phyloP scores from a whole-genome alignment of 1,139 yeast species.

The Pichia sp. region DNA sequence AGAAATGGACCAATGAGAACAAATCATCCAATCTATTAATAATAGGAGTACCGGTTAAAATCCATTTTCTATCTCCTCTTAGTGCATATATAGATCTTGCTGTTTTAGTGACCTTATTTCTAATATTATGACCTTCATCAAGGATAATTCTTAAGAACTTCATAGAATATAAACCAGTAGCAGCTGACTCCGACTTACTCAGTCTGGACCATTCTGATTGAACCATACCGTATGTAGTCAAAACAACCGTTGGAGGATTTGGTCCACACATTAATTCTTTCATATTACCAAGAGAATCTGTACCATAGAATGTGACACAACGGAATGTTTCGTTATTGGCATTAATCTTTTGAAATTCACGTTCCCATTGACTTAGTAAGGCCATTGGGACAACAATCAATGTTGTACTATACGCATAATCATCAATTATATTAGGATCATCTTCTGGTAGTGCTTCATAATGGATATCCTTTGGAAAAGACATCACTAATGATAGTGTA shows the following conservation, averaged over 20 bases:
- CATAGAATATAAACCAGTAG: slow-evolving; percentile 65
- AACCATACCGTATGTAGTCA: slow-evolving; percentile 89
- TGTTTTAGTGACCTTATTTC: slow-evolving; percentile 78
- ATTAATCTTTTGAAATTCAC: slow-evolving; percentile 67
- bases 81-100: slow-evolving; percentile 76
- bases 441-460: slow-evolving; percentile 12
- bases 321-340: slow-evolving; percentile 39
- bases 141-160: slow-evolving; percentile 76
- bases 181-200: slow-evolving; percentile 31
- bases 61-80: slow-evolving; percentile 71
- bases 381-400: slow-evolving; percentile 91
- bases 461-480: slow-evolving; percentile 51
- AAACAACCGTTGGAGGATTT: slow-evolving; percentile 65
- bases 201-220: slow-evolving; percentile 61
- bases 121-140: slow-evolving; percentile 91
- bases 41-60: slow-evolving; percentile 92
- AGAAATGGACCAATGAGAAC: slow-evolving; percentile 71
- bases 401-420: slow-evolving; percentile 71
- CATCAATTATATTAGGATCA: slow-evolving; percentile 20
- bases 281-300: slow-evolving; percentile 50
- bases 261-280: slow-evolving; percentile 41
- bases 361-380: slow-evolving; percentile 85
- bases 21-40: slow-evolving; percentile 82
- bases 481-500: slow-evolving; percentile 67
- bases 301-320: slow-evolving; percentile 73